Percentiles rank a stretch among this genome's conserved stretches.
Conservation (phyloP, 1,284 basidiomycete species). For the Moniliella sp. region DNA sequence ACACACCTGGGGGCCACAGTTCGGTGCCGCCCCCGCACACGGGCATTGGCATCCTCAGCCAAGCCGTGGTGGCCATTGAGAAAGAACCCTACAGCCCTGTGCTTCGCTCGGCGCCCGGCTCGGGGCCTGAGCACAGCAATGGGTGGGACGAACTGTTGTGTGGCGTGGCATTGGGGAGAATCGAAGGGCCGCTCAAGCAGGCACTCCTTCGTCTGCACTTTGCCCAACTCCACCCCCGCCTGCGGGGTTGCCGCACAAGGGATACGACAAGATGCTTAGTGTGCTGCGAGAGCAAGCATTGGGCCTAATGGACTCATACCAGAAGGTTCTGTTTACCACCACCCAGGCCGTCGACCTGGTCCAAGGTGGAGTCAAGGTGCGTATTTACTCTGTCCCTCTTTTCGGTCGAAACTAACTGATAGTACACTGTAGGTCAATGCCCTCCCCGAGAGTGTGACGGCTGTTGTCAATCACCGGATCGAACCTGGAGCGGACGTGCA, state of each 20-base stretch:
- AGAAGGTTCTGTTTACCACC: constrained; percentile 40
- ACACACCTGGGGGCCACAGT: constrained; percentile 46
- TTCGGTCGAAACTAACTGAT: constrained; percentile 5
- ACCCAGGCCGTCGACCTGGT: constrained; percentile 52
- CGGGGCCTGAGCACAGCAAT: constrained; percentile 39
- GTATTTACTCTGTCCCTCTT: constrained; percentile 5
- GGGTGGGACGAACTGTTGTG: constrained; percentile 37
- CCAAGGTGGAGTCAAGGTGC: constrained; percentile 45
- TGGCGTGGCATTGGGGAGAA: neutral
- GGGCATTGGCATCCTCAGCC: constrained; percentile 45
- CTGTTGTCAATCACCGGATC: constrained; percentile 45
- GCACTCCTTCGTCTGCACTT: neutral
- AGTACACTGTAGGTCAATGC: constrained; percentile 38
- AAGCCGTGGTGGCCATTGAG: constrained; percentile 43
- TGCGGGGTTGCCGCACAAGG: neutral
- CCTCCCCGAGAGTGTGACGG: constrained; percentile 42
- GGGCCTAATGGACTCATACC: no score
- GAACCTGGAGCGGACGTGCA: constrained; percentile 21
- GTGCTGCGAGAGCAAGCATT: no score
- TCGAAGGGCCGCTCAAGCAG: neutral
- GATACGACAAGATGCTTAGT: neutral
- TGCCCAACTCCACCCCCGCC: neutral
- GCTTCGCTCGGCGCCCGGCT: constrained; percentile 33
- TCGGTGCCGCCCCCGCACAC: constrained; percentile 42
- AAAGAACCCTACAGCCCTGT: constrained; percentile 38